These are phyloP conservation scores for Boletellus ananiceps DNA, from an alignment of 768 basidiomycete genomes.

Conservation along the genomic window DNA sequence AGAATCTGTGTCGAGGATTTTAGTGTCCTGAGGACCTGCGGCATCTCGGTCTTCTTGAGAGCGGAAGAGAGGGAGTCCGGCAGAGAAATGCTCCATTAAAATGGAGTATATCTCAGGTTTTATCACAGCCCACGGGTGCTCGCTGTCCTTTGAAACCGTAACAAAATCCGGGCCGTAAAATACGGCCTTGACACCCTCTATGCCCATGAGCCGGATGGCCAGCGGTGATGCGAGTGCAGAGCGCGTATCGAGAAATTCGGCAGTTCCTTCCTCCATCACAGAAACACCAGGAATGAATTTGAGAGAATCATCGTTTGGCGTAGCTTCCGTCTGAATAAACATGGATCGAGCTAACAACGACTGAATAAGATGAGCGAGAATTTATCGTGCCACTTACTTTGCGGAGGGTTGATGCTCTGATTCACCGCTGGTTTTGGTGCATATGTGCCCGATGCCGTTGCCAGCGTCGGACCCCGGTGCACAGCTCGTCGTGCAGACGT, in stretches of 20 bases:
- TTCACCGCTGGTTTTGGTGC: conserved; percentile 6
- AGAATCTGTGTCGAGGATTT: conserved; percentile 88
- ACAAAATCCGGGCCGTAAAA: conserved; percentile 99
- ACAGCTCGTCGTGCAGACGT: conserved; percentile 18
- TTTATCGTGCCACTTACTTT: conserved; percentile 30
- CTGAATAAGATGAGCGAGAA: background rate
- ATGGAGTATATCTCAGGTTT: conserved; percentile 97
- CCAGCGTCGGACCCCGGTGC: conserved; percentile 31
- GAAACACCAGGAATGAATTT: conserved; percentile 94
- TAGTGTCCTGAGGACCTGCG: conserved; percentile 90
- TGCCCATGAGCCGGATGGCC: conserved; percentile 91
- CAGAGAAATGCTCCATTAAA: conserved; percentile 96
- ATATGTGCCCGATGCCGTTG: conserved; percentile 30
- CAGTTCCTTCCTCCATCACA: conserved; percentile 85
- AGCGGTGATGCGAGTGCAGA: conserved; percentile 87
- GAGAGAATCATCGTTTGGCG: conserved; percentile 94
- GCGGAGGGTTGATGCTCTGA: conserved; percentile 17
- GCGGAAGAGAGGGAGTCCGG: conserved; percentile 82
- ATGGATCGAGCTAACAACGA: conserved; percentile 64
- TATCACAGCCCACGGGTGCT: conserved; percentile 80
- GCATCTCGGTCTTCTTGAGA: conserved; percentile 73
- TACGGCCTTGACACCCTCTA: conserved; percentile 83
- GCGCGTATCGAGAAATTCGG: conserved; percentile 90
- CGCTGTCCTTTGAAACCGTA: conserved; percentile 87
- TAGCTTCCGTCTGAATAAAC: conserved; percentile 98